Base-by-base conservation (phyloP, 176 grass and related monocot species). In the Echinochloa phyllopogon region DNA sequence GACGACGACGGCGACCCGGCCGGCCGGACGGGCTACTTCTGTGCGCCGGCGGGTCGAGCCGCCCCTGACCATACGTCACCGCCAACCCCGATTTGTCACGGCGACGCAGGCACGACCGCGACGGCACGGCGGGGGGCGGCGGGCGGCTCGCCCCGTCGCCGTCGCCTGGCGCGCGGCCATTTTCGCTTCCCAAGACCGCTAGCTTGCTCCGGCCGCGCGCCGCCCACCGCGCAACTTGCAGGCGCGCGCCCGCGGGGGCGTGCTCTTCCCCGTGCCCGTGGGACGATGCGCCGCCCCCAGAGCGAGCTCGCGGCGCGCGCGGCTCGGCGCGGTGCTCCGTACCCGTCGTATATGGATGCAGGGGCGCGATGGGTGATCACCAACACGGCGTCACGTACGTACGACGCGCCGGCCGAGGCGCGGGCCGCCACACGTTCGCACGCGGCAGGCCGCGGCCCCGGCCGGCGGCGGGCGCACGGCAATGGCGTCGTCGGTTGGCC, bases 31-130 rank as follows among this genome's bases (percentile, higher is more conserved):
- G 12, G 12, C 63, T 24, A 60, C 12, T 43, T 59, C 39, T 77
- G 75, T 10, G 14, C 18, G 3, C 18, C 37, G 37, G 36, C 0
- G 23, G 14, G 6, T 1, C 18, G 41, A 1, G 41, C 58, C 70
- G 72, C 45, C 72, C 59, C 59, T 33, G 47, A 36, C 72, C 72
- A 84, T 15, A 67, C 72, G 72, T 73, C 81, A 83, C 39, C 24
- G 80, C 5, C 20, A 9, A 38, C 39, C 55, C 10, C 24, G 17
- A 73, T 73, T 39, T 74, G 69, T 23, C 81, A 42, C 3, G 33
- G 71, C 58, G 8, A 84, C 56, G 81, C 69, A 50, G 2, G 56
- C 55, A 4, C 56, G 57, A 74, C 69, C 0, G 29, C 44, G 81
- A 83, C 70, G 29, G 40, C 65, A 58, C n/a, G 47, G 48, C 2